A percentile compares a stretch with the other conserved stretches of the same genome.
These are phyloP conservation scores for Candida namnaoensis DNA, from an alignment of 805 yeast genomes.

Conservation along the genomic window DNA sequence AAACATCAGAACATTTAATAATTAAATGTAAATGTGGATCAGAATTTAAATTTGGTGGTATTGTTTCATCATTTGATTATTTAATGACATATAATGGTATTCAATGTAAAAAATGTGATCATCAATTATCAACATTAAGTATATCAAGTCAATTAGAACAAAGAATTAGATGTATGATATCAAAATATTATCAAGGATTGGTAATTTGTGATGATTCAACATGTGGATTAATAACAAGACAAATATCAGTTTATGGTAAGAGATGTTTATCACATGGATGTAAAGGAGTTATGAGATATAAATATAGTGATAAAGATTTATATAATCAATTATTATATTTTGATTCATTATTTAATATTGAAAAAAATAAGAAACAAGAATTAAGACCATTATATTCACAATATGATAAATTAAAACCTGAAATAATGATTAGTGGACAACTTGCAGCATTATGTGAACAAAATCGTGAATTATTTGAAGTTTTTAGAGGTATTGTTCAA, in stretches of 20 bases:
- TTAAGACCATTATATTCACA: conserved; percentile 44
- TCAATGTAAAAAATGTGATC: conserved; percentile 55
- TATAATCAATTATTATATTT: conserved; percentile 83
- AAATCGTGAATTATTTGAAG: conserved; percentile 52
- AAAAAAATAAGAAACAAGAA: conserved; percentile 53
- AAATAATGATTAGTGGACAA: conserved; percentile 34
- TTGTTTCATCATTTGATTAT: conserved; percentile 54
- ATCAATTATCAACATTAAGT: conserved; percentile 38
- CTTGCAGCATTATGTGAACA: conserved; percentile 73
- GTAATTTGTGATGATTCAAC: conserved; percentile 76
- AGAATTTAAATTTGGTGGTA: conserved; percentile 65
- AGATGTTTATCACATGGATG: conserved; percentile 57
- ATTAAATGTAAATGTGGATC: conserved; percentile 57
- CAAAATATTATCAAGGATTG: conserved; percentile 82
- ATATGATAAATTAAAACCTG: conserved; percentile 25
- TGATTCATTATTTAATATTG: conserved; percentile 72
- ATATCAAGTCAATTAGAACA: conserved; percentile 68
- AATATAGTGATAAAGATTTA: conserved; percentile 68
- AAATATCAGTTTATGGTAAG: conserved; percentile 82
- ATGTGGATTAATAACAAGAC: conserved; percentile 75
- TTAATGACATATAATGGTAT: conserved; percentile 61
- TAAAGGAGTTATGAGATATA: conserved; percentile 75
- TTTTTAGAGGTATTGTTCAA: conserved; percentile 49
- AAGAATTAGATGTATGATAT: conserved; percentile 60
- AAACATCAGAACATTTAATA: conserved; percentile 45